Evolutionary conservation across 2,329 filamentous ascomycete genomes (phyloP), one percentile per base, ranked within the genome.

Genomic region (Zasmidium citrigriseum): DNA sequence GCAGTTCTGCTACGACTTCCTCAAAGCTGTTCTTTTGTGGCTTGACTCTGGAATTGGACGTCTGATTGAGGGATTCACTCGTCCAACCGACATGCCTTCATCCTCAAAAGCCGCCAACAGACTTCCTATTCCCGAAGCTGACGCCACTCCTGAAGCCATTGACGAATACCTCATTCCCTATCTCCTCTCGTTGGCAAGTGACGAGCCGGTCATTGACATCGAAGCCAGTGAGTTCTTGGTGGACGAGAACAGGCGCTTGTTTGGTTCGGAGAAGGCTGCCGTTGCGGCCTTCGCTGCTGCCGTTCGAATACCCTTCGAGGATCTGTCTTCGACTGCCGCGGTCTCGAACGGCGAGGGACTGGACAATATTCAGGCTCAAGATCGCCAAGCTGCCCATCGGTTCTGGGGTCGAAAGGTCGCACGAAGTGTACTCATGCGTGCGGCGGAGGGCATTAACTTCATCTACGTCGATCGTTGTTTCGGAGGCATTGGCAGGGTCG

Each of bases 11-110:
- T 87, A 86, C 64, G 85, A 88, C 63, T 88, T 88, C 64, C 65
- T 88, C 23, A 86, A 84, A 68, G 84, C 85, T 1, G 85, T 88
- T 46, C 67, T 86, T 2, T 75, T 87, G 1, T 88, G 85, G 83
- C 72, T 88, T 1, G 82, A 85, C 55, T 84, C 83, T 29, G 86
- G 86, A 10, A 74, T 83, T 14, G 75, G 79, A 9, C 78, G 78
- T 24, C 70, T 88, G 10, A 69, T 87, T 1, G 76, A 82, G 58
- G 84, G 82, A 0, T 88, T 88, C 69, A 82, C 81, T 44, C 75
- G 77, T 52, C 73, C 76, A 23, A 70, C 74, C 2, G 68, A 71
- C 22, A 70, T 77, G 61, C 71, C 75, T 25, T 53, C 60, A 1
- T 59, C 57, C 7, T 62, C 64, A 34, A 71, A 68, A 62, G 72